phyloP scores from a whole-genome alignment of 371 early-diverging fungal species.

The Mucor lusitanicus region DNA sequence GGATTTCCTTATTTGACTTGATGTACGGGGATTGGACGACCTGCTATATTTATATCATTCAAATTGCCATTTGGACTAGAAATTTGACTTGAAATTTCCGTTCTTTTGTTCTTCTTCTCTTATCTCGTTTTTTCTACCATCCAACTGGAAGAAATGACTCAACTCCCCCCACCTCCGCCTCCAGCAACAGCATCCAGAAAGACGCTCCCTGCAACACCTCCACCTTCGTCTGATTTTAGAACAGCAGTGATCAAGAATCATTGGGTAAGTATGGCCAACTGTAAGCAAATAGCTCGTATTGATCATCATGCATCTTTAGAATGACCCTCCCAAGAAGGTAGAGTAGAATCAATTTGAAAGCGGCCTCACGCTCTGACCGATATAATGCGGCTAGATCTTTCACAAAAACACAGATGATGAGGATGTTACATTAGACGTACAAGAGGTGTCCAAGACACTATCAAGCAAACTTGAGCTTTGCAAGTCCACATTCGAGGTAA shows the following conservation, averaged over 20 bases:
- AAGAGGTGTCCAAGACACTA: slow-evolving; percentile 6
- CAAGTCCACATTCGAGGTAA: slow-evolving; percentile 15
- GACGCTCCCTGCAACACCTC: not conserved
- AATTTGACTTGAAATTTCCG: slow-evolving; percentile 1
- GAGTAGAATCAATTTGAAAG: not conserved
- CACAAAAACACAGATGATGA: slow-evolving; percentile 3
- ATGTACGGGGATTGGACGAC: not conserved
- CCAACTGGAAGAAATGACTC: not conserved
- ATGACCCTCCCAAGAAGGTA: slow-evolving; percentile 55
- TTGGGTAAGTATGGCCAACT: slow-evolving; percentile 29
- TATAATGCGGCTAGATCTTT: slow-evolving; percentile 10
- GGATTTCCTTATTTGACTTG: not conserved
- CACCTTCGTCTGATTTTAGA: slow-evolving; percentile 37
- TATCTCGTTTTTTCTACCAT: not conserved
- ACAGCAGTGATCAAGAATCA: slow-evolving; percentile 49
- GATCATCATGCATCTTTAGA: slow-evolving; percentile 15
- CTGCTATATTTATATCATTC: too few species aligned
- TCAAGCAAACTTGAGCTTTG: slow-evolving; percentile 14
- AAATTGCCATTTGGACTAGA: not conserved
- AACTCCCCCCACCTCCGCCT: not conserved
- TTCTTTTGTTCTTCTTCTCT: not conserved
- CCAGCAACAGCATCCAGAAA: not conserved
- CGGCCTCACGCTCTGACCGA: slow-evolving; percentile 5
- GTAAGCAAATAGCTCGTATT: not conserved
- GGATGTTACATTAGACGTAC: slow-evolving; percentile 6